Evolutionary conservation across 1,284 basidiomycete genomes (phyloP).

Genomic region (Microbotryum scabiosae): DNA sequence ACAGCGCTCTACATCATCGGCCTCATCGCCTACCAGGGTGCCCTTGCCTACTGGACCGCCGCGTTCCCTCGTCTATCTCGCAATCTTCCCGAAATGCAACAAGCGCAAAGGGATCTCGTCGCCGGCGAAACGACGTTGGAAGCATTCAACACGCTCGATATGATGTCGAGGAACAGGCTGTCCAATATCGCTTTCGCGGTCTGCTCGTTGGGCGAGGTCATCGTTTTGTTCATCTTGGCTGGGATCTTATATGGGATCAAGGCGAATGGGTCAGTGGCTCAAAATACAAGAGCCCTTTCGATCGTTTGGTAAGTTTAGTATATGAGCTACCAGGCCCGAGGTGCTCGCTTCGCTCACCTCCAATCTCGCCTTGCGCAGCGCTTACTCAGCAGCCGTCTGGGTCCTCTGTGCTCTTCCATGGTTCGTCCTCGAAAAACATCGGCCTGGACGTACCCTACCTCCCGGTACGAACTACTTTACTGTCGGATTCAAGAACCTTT

Average conservation of each 20-base stretch:
- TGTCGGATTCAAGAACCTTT: slow-evolving; percentile 46
- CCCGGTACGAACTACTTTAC: slow-evolving; percentile 56
- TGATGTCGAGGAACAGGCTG: slow-evolving; percentile 71
- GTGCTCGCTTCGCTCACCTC: no score
- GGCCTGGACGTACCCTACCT: slow-evolving; percentile 46
- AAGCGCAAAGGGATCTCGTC: slow-evolving; percentile 53
- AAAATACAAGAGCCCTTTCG: slow-evolving; percentile 34
- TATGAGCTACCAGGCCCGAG: no score
- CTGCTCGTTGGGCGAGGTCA: slow-evolving; percentile 65
- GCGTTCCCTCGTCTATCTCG: slow-evolving; percentile 71
- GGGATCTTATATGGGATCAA: slow-evolving; percentile 40
- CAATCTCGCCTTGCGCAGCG: neutral
- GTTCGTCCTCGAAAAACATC: slow-evolving; percentile 35
- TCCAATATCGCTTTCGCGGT: slow-evolving; percentile 74
- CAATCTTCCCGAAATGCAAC: slow-evolving; percentile 61
- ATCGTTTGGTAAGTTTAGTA: slow-evolving; percentile 10
- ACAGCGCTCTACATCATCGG: slow-evolving; percentile 75
- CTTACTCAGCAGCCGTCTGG: slow-evolving; percentile 44
- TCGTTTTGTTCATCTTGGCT: slow-evolving; percentile 40
- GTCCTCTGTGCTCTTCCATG: slow-evolving; percentile 58
- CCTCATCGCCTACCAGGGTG: slow-evolving; percentile 69
- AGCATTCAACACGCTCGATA: slow-evolving; percentile 65
- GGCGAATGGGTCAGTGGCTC: slow-evolving; percentile 23
- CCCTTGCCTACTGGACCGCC: slow-evolving; percentile 72
- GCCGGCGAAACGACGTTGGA: slow-evolving; percentile 52